Evolutionary conservation across 108 stramenopile species (phyloP).

Genomic region (Fistulifera solaris): DNA sequence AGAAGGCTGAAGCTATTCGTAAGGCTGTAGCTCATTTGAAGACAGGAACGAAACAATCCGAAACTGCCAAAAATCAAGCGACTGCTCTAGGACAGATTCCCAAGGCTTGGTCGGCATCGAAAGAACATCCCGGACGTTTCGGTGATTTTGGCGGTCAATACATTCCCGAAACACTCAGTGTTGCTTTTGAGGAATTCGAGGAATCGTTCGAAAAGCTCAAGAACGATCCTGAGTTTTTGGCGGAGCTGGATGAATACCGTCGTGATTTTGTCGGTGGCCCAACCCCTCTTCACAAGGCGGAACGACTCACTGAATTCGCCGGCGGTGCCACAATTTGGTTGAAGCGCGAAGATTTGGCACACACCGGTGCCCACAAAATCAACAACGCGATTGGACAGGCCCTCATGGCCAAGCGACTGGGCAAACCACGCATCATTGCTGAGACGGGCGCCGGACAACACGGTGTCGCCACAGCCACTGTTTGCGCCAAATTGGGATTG

Average conservation of each 20-base stretch:
- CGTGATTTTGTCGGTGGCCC: constrained; percentile 91
- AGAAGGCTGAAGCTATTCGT: constrained; percentile 71
- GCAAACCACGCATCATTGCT: constrained; percentile 93
- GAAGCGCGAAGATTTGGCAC: constrained; percentile 95
- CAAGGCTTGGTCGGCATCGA: constrained; percentile 21
- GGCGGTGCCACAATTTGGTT: constrained; percentile 94
- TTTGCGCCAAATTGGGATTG: constrained; percentile 88
- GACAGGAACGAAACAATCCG: constrained; percentile 59
- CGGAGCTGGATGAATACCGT: constrained; percentile 82
- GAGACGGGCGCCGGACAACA: constrained; percentile 98
- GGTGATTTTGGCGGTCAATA: constrained; percentile 96
- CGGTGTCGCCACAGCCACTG: constrained; percentile 93
- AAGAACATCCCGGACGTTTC: constrained; percentile 52
- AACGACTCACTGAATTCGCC: constrained; percentile 74
- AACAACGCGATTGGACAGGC: constrained; percentile 97
- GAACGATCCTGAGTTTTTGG: constrained; percentile 85
- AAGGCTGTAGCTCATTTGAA: constrained; percentile 54
- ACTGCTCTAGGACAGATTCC: constrained; percentile 63
- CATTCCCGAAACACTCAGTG: constrained; percentile 96
- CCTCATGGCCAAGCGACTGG: constrained; percentile 87
- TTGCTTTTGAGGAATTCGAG: constrained; percentile 92
- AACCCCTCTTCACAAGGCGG: constrained; percentile 85
- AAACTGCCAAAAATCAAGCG: constrained; percentile 56
- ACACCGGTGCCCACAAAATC: constrained; percentile 97
- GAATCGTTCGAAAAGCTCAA: constrained; percentile 70